A percentile compares a stretch with the other conserved stretches of the same genome.
phyloP scores from a whole-genome alignment of 306 rosid genomes.

The Castanospermum australe region DNA sequence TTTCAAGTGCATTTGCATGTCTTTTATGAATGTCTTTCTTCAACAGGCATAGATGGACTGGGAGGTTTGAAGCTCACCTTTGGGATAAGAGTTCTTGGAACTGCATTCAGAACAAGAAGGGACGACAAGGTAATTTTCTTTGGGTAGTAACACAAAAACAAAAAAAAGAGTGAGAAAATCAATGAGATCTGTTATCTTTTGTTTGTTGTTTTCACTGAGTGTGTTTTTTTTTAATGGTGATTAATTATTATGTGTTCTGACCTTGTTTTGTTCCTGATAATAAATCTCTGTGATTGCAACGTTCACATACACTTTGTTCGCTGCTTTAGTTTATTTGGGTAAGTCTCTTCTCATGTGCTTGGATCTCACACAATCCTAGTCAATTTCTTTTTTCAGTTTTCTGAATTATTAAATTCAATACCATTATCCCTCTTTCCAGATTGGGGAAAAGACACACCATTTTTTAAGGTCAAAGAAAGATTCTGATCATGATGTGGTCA shows the following conservation, averaged over 20 bases:
- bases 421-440: background rate
- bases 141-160: background rate
- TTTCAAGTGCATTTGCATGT: conserved; percentile 55
- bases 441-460: no score
- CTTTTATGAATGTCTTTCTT: background rate
- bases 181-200: conserved; percentile 50
- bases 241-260: conserved; percentile 44
- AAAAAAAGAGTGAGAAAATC: conserved; percentile 31
- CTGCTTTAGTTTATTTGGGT: conserved; percentile 97
- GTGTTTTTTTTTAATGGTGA: background rate
- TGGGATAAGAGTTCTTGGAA: conserved; percentile 98
- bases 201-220: conserved; percentile 1
- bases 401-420: background rate
- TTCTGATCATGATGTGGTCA: conserved; percentile 22
- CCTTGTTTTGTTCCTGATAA: conserved; percentile 50
- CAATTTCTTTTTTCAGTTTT: conserved; percentile 18
- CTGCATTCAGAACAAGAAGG: conserved; percentile 81
- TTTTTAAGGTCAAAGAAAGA: background rate
- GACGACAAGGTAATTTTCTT: conserved; percentile 71
- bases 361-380: conserved; percentile 30
- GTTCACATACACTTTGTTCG: conserved; percentile 50
- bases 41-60: conserved; percentile 94
- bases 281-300: conserved; percentile 62
- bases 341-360: conserved; percentile 30
- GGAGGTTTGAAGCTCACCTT: conserved; percentile 94